Conservation (phyloP, 2,329 filamentous ascomycete species). For the Fulvia fulva region DNA sequence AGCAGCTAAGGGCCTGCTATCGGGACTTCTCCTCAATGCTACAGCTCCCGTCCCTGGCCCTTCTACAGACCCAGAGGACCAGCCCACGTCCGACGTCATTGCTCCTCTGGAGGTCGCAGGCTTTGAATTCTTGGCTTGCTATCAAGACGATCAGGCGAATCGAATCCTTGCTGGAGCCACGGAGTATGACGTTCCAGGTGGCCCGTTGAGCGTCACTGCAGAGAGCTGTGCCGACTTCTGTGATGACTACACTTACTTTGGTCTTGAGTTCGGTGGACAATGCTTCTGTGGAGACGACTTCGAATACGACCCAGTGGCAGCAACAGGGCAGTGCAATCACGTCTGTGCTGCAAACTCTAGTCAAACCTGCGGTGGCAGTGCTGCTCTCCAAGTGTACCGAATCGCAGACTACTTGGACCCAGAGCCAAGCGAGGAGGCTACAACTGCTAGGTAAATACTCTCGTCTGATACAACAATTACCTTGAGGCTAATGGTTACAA, state of each 20-base stretch:
- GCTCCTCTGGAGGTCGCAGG: slow-evolving; percentile 1
- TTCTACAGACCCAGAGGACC: not conserved
- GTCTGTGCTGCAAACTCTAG: not conserved
- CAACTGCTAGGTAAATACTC: not conserved
- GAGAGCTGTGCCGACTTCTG: slow-evolving; percentile 11
- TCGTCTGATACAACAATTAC: not conserved
- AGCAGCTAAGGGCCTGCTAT: not conserved
- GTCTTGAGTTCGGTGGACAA: slow-evolving; percentile 27
- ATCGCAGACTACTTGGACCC: not conserved
- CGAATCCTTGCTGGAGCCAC: slow-evolving; percentile 3
- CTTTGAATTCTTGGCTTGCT: slow-evolving; percentile 12
- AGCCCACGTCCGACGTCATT: not conserved
- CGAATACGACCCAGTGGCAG: not conserved
- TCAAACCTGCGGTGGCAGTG: not conserved
- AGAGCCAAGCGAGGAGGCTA: not conserved
- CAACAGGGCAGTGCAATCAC: not conserved
- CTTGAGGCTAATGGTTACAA: no score
- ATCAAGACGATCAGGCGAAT: slow-evolving; percentile 3
- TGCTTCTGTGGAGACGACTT: slow-evolving; percentile 29
- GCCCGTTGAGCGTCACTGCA: not conserved
- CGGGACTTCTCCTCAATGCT: not conserved
- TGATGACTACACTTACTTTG: slow-evolving; percentile 13
- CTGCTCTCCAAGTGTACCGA: not conserved
- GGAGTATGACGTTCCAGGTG: not conserved
- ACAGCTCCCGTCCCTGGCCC: not conserved